Percentiles rank a stretch among this genome's conserved stretches.
These are phyloP conservation scores for Melocanna baccifera DNA, from an alignment of 176 grass and related monocot genomes.

Conservation along the genomic window DNA sequence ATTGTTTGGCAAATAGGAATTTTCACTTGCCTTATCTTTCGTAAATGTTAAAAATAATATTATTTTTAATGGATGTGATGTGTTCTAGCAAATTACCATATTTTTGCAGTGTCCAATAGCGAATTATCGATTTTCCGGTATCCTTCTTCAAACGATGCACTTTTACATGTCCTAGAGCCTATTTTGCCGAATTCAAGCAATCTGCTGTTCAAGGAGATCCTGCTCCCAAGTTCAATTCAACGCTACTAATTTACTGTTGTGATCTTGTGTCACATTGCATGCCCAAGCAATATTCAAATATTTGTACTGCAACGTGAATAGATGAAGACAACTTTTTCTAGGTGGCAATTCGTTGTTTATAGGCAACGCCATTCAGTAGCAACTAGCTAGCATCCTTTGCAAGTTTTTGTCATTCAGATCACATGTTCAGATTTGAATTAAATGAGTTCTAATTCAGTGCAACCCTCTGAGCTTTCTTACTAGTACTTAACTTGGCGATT, in stretches of 20 bases:
- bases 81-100: no score
- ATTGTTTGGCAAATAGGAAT: no score
- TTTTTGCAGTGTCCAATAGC: no score
- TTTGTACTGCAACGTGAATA: background rate
- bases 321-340: constrained; percentile 4
- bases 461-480: background rate
- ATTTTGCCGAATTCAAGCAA: no score
- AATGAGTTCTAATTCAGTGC: background rate
- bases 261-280: background rate
- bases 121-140: no score
- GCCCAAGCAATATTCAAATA: background rate
- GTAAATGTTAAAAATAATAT: no score
- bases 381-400: background rate
- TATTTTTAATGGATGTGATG: no score
- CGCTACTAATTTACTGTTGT: background rate
- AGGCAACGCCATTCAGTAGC: constrained; percentile 8
- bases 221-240: background rate
- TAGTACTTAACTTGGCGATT: background rate
- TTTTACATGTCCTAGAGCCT: no score
- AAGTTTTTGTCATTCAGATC: background rate
- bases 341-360: constrained; percentile 14
- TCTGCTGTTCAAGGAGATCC: background rate
- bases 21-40: no score
- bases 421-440: constrained; percentile 3
- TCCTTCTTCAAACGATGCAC: no score